Base-by-base conservation (phyloP, 768 basidiomycete species). In the Boletus bicolor region DNA sequence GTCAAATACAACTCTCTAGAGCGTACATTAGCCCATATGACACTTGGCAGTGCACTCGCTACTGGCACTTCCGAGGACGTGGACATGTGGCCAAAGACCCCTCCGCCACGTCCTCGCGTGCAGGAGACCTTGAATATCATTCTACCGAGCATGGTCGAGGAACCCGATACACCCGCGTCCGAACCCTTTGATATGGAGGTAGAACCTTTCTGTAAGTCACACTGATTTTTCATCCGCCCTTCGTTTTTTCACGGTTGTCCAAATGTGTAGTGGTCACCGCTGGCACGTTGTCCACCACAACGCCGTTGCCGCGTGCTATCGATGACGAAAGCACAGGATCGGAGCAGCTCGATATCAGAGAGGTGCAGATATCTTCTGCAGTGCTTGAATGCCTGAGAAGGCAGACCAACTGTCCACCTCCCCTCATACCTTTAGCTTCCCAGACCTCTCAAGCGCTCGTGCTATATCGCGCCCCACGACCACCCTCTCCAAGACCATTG, bases 151-250 rank as follows among this genome's bases (percentile, higher is more conserved):
- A 72, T 71, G 21, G 63, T 79, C 49, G 80, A 83, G 57, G 80
- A 82, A 50, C 69, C 72, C 19, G 54, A 58, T 3, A 70, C 72
- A 0, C 50, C 61, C 17, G 62, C 73, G 9, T 78, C 73, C 19
- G 87, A 89, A 52, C 74, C 84, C 3, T 77, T 75, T 28, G 79
- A 77, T 44, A 91, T 91, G 88, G 83, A 82, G 57, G 78, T 82
- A 5, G 87, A 87, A 64, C 84, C 80, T 59, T 81, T 87, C 65
- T 75, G 89, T 90, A 69, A 78, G 64, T 44, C 21, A 34, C 49
- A 36, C 35, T 59, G 34, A 39, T 19, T 15, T 59, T 26, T 58
- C n/a, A 10, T 45, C 37, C 49, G 28, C 39, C 44, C 45, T 14
- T 57, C 37, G 3, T 37, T 42, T 28, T 28, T n/a, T 34, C 41